A percentile compares a stretch with the other conserved stretches of the same genome.
phyloP scores from a whole-genome alignment of 1,284 basidiomycete species.

The Boletus holoroseus region DNA sequence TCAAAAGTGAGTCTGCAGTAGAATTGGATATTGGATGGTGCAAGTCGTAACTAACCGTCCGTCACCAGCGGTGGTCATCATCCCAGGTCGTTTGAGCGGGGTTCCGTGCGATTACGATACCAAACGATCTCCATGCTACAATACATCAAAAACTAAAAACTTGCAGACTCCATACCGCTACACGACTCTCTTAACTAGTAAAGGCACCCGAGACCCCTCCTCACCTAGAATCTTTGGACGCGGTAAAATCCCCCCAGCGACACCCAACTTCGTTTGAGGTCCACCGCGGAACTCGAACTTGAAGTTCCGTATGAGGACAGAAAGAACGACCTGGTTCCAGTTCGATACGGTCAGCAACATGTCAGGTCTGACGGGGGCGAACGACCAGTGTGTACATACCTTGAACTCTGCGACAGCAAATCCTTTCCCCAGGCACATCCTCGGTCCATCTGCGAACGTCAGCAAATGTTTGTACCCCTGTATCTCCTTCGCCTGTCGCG shows the following conservation, averaged over 20 bases:
- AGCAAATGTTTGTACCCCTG: conserved; percentile 41
- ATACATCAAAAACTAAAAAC: not conserved
- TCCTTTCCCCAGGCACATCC: conserved; percentile 41
- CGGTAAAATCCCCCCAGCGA: conserved; percentile 35
- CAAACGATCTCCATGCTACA: not conserved
- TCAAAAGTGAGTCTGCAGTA: too few relatives aligned
- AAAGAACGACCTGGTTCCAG: conserved; percentile 38
- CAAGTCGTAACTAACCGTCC: too few relatives aligned
- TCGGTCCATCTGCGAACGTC: conserved; percentile 47
- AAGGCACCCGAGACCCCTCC: conserved; percentile 39
- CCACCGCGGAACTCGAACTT: conserved; percentile 42
- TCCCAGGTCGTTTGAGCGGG: not conserved
- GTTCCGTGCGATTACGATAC: not conserved
- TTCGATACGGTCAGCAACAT: not conserved
- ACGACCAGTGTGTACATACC: conserved; percentile 1
- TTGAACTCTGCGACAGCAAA: conserved; percentile 40
- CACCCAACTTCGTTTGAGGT: conserved; percentile 35
- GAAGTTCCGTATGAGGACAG: conserved; percentile 42
- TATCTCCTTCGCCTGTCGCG: conserved; percentile 31
- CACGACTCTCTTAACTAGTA: conserved; percentile 30
- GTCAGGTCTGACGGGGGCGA: too few relatives aligned
- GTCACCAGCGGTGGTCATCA: too few relatives aligned
- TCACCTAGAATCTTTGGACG: conserved; percentile 43
- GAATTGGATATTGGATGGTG: too few relatives aligned
- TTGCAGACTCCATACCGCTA: not conserved